Percentiles rank a stretch among this genome's conserved stretches.
Conservation (phyloP, 768 basidiomycete species). For the Lactarius vividus region DNA sequence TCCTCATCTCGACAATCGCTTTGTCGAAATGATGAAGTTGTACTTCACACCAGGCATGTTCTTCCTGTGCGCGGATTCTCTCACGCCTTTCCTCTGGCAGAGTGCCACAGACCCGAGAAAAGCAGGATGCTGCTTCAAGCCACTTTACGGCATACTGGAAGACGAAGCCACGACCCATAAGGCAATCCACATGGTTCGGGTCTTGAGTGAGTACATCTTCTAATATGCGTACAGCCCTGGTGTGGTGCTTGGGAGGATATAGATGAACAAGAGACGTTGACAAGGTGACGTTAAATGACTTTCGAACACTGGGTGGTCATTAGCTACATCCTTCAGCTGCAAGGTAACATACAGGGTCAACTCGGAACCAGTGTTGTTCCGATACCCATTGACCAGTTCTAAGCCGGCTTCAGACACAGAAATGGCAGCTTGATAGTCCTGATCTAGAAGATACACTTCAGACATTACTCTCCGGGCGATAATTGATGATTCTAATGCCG, state of each 20-base stretch:
- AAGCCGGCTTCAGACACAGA: slow-evolving; percentile 71
- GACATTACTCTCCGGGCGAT: slow-evolving; percentile 65
- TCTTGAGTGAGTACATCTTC: slow-evolving; percentile 65
- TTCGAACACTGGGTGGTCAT: slow-evolving; percentile 48
- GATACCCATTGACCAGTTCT: slow-evolving; percentile 49
- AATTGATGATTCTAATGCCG: slow-evolving; percentile 44
- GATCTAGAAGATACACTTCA: slow-evolving; percentile 61
- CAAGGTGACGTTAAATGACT: slow-evolving; percentile 67
- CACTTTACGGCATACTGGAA: slow-evolving; percentile 62
- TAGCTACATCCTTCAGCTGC: not conserved
- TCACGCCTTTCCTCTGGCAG: slow-evolving; percentile 45
- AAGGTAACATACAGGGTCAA: slow-evolving; percentile 44
- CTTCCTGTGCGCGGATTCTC: slow-evolving; percentile 69
- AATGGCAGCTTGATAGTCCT: slow-evolving; percentile 73
- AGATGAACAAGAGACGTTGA: slow-evolving; percentile 79
- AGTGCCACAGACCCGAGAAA: slow-evolving; percentile 54
- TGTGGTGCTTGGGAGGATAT: slow-evolving; percentile 88
- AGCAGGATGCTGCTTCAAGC: slow-evolving; percentile 61
- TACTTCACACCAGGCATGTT: slow-evolving; percentile 80
- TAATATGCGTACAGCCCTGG: slow-evolving; percentile 69
- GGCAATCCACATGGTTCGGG: slow-evolving; percentile 57
- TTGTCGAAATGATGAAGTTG: slow-evolving; percentile 48
- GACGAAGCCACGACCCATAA: slow-evolving; percentile 77
- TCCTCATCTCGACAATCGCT: slow-evolving; percentile 48
- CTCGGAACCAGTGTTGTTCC: slow-evolving; percentile 55